A percentile compares a stretch with the other conserved stretches of the same genome.
Evolutionary conservation across 2,329 filamentous ascomycete species (phyloP).

Genomic region (Penicillium sp.): DNA sequence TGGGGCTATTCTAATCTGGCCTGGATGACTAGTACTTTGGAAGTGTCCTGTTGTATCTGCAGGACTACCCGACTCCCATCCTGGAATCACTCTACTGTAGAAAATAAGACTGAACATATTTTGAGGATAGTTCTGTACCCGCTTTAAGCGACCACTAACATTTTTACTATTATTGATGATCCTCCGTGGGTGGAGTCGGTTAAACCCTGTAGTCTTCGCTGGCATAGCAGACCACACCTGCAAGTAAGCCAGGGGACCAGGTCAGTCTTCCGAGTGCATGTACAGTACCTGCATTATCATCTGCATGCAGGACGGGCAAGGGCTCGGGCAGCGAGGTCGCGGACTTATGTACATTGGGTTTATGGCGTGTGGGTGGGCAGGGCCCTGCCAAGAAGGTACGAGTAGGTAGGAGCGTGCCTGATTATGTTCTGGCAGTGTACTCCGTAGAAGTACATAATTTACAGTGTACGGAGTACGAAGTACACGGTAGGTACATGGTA

Average conservation of each 20-base stretch:
- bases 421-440: background rate
- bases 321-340: background rate
- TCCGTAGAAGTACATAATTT: no score
- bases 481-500: background rate
- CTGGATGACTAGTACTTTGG: background rate
- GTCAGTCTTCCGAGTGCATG: constrained; percentile 15
- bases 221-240: no score
- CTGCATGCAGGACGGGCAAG: constrained; percentile 20
- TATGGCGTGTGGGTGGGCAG: background rate
- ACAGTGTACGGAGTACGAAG: no score
- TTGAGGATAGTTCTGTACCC: background rate
- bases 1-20: background rate
- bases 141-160: background rate
- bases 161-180: no score
- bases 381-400: background rate
- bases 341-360: background rate
- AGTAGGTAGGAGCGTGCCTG: background rate
- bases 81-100: no score
- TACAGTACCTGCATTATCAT: constrained; percentile 27
- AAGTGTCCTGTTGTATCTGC: background rate
- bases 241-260: background rate
- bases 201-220: no score
- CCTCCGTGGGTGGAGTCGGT: no score
- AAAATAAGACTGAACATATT: background rate
- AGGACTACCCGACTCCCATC: background rate